These are phyloP conservation scores for Aspergillus brunneoviolaceus DNA, from an alignment of 2,329 filamentous ascomycete genomes.

Conservation along the genomic window DNA sequence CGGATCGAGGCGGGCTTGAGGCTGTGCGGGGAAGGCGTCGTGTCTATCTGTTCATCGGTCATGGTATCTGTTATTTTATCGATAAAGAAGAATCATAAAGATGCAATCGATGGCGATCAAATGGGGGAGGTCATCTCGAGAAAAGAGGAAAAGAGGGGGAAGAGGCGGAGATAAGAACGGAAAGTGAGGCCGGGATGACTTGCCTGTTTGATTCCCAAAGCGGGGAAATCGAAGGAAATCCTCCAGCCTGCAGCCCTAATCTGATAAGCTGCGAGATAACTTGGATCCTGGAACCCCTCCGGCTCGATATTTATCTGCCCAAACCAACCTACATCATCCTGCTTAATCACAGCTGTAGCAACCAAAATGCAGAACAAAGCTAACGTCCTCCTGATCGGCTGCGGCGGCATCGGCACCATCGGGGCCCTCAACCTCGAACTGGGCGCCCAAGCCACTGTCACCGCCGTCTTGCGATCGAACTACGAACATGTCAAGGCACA, in stretches of 20 bases:
- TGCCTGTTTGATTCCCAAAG: background rate
- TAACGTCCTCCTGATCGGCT: conserved; percentile 55
- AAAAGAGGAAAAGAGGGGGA: background rate
- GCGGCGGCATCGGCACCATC: conserved; percentile 60
- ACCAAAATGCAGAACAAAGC: conserved; percentile 27
- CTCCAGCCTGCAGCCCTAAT: background rate
- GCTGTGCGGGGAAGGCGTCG: background rate
- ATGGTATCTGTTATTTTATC: background rate
- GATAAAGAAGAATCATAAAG: background rate
- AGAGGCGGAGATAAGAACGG: background rate
- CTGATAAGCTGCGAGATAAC: background rate
- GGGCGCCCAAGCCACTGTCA: conserved; percentile 53
- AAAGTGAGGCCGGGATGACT: background rate
- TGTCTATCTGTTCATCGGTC: background rate
- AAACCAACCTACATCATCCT: too few species aligned
- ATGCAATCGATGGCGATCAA: background rate
- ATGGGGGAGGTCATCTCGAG: background rate
- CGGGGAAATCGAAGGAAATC: background rate
- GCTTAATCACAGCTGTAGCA: too few species aligned
- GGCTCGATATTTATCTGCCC: too few species aligned
- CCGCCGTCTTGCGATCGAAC: conserved; percentile 59
- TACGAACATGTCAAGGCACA: conserved; percentile 49
- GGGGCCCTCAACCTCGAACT: conserved; percentile 56
- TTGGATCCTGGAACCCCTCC: background rate
- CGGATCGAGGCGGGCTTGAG: background rate